These are phyloP conservation scores for Pseudonitzschia pungens DNA, from an alignment of 108 stramenopile species.

Conservation along the genomic window DNA sequence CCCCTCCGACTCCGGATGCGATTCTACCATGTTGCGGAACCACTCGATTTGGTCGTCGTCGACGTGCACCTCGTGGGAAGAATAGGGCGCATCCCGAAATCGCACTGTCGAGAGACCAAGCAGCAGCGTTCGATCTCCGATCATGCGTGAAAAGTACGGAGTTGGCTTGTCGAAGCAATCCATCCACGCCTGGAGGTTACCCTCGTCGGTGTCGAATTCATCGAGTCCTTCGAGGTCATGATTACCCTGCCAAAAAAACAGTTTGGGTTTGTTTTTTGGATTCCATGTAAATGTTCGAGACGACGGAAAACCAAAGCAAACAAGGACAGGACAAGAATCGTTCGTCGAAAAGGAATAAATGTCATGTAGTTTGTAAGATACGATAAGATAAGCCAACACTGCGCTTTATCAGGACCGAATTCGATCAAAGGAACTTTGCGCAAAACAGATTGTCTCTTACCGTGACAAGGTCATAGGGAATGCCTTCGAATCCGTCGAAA, in stretches of 20 bases:
- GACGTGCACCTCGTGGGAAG: conserved; percentile 92
- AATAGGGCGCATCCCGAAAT: conserved; percentile 87
- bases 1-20: conserved; percentile 75
- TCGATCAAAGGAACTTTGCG: background rate
- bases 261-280: background rate
- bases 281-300: background rate
- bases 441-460: conserved; percentile 17
- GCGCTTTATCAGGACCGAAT: too few relatives aligned
- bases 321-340: background rate
- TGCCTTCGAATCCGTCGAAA: conserved; percentile 37
- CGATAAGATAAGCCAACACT: too few relatives aligned
- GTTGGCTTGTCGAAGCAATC: conserved; percentile 60
- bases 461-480: conserved; percentile 44
- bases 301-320: background rate
- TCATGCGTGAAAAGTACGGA: conserved; percentile 74
- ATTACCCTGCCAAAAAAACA: conserved; percentile 14
- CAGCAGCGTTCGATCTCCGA: conserved; percentile 88
- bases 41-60: conserved; percentile 88
- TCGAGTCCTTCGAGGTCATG: conserved; percentile 92
- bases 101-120: conserved; percentile 81
- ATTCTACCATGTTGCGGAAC: conserved; percentile 76
- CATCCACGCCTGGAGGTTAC: conserved; percentile 78
- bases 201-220: conserved; percentile 88
- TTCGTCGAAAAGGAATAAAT: background rate
- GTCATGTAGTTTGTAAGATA: too few relatives aligned